A percentile compares a stretch with the other conserved stretches of the same genome.
These are phyloP conservation scores for Alternaria brassicae DNA, from an alignment of 2,329 filamentous ascomycete genomes.

Conservation along the genomic window DNA sequence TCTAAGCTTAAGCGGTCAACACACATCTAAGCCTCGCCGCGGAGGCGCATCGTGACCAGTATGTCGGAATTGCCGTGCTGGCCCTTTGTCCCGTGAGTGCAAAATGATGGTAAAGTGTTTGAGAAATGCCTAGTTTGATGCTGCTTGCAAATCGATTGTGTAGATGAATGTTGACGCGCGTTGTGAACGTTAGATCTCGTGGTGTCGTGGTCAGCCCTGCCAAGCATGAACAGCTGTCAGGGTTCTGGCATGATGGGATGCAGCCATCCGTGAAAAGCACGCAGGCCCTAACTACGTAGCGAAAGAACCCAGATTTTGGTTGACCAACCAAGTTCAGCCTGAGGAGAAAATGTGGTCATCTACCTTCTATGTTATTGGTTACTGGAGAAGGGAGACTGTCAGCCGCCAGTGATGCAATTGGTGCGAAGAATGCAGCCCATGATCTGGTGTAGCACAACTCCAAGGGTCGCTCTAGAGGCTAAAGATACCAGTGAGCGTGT, in stretches of 20 bases:
- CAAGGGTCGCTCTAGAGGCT: constrained; percentile 31
- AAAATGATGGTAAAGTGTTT: constrained; percentile 6
- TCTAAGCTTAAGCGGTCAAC: constrained; percentile 17
- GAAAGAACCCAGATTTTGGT: constrained; percentile 16
- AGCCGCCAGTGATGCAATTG: constrained; percentile 32
- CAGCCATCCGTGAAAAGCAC: constrained; percentile 32
- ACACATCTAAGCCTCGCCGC: constrained; percentile 16
- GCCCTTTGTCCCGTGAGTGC: constrained; percentile 7
- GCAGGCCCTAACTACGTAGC: constrained; percentile 23
- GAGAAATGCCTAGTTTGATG: constrained; percentile 2
- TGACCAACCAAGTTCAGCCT: constrained; percentile 19
- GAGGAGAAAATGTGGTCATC: constrained; percentile 24
- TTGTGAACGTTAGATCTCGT: constrained; percentile 4
- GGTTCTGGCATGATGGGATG: constrained; percentile 32
- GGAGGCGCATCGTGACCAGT: constrained; percentile 16
- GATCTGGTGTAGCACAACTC: constrained; percentile 29
- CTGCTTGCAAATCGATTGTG: constrained; percentile 6
- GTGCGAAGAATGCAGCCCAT: constrained; percentile 36
- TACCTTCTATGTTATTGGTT: constrained; percentile 21
- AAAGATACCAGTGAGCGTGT: constrained; percentile 30
- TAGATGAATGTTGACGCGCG: constrained; percentile 7
- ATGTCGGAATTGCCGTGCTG: constrained; percentile 15
- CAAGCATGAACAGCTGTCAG: constrained; percentile 24
- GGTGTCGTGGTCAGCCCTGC: constrained; percentile 22
- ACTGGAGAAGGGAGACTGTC: constrained; percentile 20